Evolutionary conservation across 306 rosid species (phyloP), one percentile per base, ranked within the genome.

Genomic region (Castanea crenata): DNA sequence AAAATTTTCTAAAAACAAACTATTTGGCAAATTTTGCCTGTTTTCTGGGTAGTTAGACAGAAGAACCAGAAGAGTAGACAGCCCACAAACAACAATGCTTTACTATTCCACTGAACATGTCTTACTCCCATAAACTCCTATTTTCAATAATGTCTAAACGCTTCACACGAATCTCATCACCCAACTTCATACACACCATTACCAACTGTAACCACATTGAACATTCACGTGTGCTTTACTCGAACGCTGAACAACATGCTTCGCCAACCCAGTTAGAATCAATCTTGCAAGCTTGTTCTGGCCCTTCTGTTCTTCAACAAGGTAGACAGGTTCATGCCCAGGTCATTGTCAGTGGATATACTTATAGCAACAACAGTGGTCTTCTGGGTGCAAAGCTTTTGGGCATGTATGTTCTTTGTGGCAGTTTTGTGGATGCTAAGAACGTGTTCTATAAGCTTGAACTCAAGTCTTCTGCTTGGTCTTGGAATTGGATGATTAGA

Each of bases 401-500:
- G 81, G 95, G 95, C 35, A 64, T 90, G 82, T 93, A 89, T 84
- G 86, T 88, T 80, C 92, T 87, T 74, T 86, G 90, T 67, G 83
- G 89, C n/a, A 80, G 90, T 69, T 54, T 91, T 44, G 58, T 77
- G 52, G 91, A 80, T 81, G 91, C 92, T n/a, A 85, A 86, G 54
- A 87, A 79, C 80, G n/a, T 87, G 81, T 90, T 93, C 85, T 89
- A 80, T 78, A 72, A 76, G 71, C 88, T 91, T 59, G 83, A 87
- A 14, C 83, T 87, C 65, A 77, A 85, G 51, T 67, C 52, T 57
- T 82, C 62, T 68, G 31, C 89, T 76, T 90, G 84, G 63, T 86
- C 95, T 35, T 93, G 98, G 98, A 93, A 90, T 85, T 91, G 91
- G 93, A 89, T 91, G 88, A 91, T 93, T 76, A 91, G 93, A 77